These are phyloP conservation scores for Fusarium sp. DNA, from an alignment of 2,329 filamentous ascomycete genomes.

Conservation along the genomic window DNA sequence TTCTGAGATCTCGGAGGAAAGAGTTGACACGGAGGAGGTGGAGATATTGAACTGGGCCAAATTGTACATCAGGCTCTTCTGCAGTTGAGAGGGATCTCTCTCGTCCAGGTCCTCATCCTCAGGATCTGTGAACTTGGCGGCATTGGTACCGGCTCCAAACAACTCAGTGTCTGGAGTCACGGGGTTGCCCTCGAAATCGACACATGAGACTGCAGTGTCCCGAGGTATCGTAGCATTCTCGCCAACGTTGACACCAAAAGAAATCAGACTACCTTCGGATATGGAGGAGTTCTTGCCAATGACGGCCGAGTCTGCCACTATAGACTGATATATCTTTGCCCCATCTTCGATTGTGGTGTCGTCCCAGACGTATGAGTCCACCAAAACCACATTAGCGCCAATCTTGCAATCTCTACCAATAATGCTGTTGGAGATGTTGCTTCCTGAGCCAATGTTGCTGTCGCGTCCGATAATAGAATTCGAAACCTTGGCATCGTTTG, in stretches of 20 bases:
- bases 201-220: constrained; percentile 51
- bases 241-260: constrained; percentile 79
- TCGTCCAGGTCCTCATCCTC: constrained; percentile 64
- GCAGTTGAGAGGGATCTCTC: constrained; percentile 64
- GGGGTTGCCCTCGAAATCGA: constrained; percentile 54
- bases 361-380: constrained; percentile 90
- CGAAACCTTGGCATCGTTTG: constrained; percentile 76
- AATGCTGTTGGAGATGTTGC: constrained; percentile 77
- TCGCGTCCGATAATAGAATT: constrained; percentile 81
- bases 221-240: constrained; percentile 65
- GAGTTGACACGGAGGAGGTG: constrained; percentile 67
- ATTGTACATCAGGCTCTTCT: constrained; percentile 68
- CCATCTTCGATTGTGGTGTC: constrained; percentile 82
- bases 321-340: constrained; percentile 74
- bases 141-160: constrained; percentile 64
- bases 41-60: constrained; percentile 66
- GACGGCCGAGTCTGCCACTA: constrained; percentile 79
- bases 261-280: constrained; percentile 80
- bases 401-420: constrained; percentile 89
- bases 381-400: constrained; percentile 83
- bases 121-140: constrained; percentile 60
- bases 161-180: constrained; percentile 58
- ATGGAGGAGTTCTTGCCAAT: constrained; percentile 79
- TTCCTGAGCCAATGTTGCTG: constrained; percentile 79
- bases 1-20: constrained; percentile 74